A percentile compares a stretch with the other conserved stretches of the same genome.
phyloP scores from a whole-genome alignment of 2,329 filamentous ascomycete species.

The Penicillium sp. region DNA sequence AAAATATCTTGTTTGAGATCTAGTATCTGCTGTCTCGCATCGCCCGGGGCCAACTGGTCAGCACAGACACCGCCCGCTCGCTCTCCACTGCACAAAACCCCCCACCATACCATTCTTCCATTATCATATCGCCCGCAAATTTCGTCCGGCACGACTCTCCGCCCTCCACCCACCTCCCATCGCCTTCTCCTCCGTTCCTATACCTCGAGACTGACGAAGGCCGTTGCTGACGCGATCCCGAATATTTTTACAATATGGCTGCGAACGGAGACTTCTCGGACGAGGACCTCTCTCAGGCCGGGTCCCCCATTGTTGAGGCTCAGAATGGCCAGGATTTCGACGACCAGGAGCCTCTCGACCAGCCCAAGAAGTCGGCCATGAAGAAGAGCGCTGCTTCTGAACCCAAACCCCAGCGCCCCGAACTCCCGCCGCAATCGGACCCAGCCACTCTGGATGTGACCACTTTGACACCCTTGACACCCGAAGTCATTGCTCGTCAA shows the following conservation, averaged over 20 bases:
- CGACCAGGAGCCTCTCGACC: slow-evolving; percentile 71
- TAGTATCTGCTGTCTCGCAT: background rate
- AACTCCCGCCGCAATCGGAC: slow-evolving; percentile 87
- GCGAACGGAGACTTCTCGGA: slow-evolving; percentile 61
- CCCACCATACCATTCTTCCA: slow-evolving; percentile 37
- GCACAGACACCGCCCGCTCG: slow-evolving; percentile 37
- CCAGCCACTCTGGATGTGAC: slow-evolving; percentile 85
- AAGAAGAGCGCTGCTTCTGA: slow-evolving; percentile 68
- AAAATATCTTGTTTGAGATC: no score
- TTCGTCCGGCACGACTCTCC: slow-evolving; percentile 36
- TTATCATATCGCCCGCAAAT: slow-evolving; percentile 46
- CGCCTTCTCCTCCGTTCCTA: slow-evolving; percentile 8
- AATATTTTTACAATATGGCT: slow-evolving; percentile 53
- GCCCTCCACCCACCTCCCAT: slow-evolving; percentile 18
- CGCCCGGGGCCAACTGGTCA: background rate
- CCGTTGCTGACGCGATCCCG: slow-evolving; percentile 19
- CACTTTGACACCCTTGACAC: slow-evolving; percentile 80
- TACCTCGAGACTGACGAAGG: slow-evolving; percentile 9
- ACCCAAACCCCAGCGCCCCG: slow-evolving; percentile 64
- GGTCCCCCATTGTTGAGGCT: slow-evolving; percentile 56
- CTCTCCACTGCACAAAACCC: slow-evolving; percentile 44
- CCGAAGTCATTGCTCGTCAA: slow-evolving; percentile 96
- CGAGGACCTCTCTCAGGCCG: slow-evolving; percentile 53
- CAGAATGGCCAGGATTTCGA: slow-evolving; percentile 69
- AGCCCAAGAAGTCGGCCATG: slow-evolving; percentile 80